Evolutionary conservation across 176 grass and related monocot species (phyloP), one percentile per base, ranked within the genome.

Genomic region (Carex cristatella): DNA sequence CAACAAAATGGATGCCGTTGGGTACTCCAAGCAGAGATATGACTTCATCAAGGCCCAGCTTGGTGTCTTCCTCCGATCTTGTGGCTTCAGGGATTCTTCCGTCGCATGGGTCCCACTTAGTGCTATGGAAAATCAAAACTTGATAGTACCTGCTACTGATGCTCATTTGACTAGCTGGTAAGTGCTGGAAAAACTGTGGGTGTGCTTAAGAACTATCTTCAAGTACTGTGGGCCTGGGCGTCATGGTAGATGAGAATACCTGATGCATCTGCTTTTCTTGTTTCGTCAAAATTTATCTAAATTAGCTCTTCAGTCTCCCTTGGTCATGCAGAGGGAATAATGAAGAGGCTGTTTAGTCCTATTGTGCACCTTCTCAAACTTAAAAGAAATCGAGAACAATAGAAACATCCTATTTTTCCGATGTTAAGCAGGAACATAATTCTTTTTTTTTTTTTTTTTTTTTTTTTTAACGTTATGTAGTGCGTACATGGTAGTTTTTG

Each of bases 1-100:
- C 78, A 98, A 98, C 88, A 98, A 98, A 87, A 93, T 98, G 95
- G 95, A 98, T 89, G 88, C 18, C 59, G 81, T 95, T 75, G 91
- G 76, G 2, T 98, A 98, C 74, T 92, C 95, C 15, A 93, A 95
- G 80, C 90, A 98, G 87, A 94, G 95, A 85, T 92, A 87, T 65
- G 91, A 98, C 13, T 93, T 93, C 85, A 98, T 95, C 79, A 94
- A 93, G 81, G 61, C 85, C 23, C 88, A 93, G 69, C 93, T 98
- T 87, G 88, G 91, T 69, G 78, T 81, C 86, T 98, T 95, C 54
- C 84, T 98, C 51, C 88, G 89, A 15, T 87, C 85, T 48, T 93
- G 95, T 86, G 90, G 92, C 77, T 98, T 98, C 86, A 91, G 80
- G 75, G 91, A 94, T 86, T 89, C 95, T 46, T 84, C 88, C 87